Conservation (phyloP, 1,139 yeast species). For the Magnusiomyces paraingens region DNA sequence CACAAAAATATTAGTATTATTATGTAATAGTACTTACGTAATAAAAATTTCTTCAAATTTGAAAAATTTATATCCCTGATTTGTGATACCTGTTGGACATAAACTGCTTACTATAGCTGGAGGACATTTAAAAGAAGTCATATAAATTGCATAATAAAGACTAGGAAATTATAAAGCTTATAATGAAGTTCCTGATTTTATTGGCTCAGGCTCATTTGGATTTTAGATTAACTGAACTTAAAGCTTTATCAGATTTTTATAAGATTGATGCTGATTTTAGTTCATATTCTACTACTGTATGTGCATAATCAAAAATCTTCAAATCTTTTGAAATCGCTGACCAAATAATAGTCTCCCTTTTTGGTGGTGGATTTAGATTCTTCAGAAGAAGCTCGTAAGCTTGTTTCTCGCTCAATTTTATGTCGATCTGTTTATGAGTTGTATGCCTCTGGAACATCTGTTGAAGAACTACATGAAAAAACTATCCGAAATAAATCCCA, state of each 20-base stretch:
- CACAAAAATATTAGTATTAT: background rate
- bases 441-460: conserved; percentile 64
- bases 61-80: no score
- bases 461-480: conserved; percentile 52
- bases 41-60: background rate
- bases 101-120: no score
- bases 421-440: conserved; percentile 75
- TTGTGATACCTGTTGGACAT: no score
- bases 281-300: conserved; percentile 43
- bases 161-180: no score
- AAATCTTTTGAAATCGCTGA: background rate
- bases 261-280: conserved; percentile 54
- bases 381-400: conserved; percentile 59
- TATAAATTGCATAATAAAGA: no score
- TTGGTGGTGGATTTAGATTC: conserved; percentile 53
- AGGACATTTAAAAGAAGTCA: no score
- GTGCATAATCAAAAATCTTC: conserved; percentile 1
- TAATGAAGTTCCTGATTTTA: conserved; percentile 56
- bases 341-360: conserved; percentile 46
- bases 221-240: conserved; percentile 77
- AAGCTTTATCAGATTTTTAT: conserved; percentile 67
- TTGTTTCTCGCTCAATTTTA: conserved; percentile 63
- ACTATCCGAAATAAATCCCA: conserved; percentile 35
- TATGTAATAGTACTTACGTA: background rate
- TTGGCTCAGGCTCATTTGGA: conserved; percentile 79